Evolutionary conservation across 1,284 basidiomycete species (phyloP).

Genomic region (Ceratobasidium sp.): DNA sequence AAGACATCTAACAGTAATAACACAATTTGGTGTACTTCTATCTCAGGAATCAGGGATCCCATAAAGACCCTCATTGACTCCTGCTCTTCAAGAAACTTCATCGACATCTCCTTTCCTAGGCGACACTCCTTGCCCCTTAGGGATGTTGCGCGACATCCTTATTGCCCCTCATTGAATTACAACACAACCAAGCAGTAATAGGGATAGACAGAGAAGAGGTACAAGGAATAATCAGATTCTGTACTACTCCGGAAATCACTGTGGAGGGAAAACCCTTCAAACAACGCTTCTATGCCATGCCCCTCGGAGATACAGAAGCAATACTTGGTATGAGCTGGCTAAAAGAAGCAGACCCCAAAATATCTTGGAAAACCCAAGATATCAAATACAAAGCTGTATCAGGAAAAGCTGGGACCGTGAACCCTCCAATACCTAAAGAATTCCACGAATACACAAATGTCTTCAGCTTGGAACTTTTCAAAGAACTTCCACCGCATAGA

Average conservation of each 20-base stretch:
- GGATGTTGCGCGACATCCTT: too few species aligned
- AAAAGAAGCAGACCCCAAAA: conserved; percentile 16
- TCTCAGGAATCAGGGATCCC: neutral
- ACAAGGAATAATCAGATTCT: neutral
- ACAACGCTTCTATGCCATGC: conserved; percentile 1
- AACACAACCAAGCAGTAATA: neutral
- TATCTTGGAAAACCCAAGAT: neutral
- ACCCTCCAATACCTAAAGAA: neutral
- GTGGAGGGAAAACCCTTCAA: neutral
- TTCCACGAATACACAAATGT: neutral
- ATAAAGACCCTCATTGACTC: neutral
- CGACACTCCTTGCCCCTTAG: neutral
- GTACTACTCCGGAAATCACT: neutral
- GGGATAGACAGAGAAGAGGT: neutral
- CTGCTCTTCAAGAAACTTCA: conserved; percentile 9
- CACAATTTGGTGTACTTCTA: neutral
- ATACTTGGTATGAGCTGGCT: conserved; percentile 15
- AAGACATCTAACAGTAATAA: neutral
- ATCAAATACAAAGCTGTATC: neutral
- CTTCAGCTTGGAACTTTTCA: neutral
- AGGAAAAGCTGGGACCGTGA: neutral
- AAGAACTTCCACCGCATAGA: neutral
- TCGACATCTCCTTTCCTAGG: neutral
- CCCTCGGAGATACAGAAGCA: neutral
- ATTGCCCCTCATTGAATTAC: neutral